Conservation (phyloP, 768 basidiomycete species). For the Boletus sp. region DNA sequence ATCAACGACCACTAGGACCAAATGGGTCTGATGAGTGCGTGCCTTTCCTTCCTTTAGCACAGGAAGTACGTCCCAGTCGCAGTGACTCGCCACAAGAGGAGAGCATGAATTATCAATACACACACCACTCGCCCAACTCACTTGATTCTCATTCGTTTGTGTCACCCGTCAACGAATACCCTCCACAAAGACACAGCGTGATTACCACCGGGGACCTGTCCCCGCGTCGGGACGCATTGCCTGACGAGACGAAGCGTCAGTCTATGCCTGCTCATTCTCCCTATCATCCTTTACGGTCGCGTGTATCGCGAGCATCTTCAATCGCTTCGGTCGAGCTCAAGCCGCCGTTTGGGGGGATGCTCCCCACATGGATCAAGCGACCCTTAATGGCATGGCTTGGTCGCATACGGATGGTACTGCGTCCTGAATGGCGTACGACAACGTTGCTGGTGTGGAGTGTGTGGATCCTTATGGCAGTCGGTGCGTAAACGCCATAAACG, state of each 20-base stretch:
- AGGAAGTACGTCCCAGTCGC: slow-evolving; percentile 22
- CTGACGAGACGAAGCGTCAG: slow-evolving; percentile 18
- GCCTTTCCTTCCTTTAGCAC: slow-evolving; percentile 24
- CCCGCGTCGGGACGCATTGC: slow-evolving; percentile 1
- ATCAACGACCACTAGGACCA: slow-evolving; percentile 32
- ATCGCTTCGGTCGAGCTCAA: slow-evolving; percentile 38
- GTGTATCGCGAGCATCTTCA: slow-evolving; percentile 37
- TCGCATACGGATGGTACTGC: slow-evolving; percentile 65
- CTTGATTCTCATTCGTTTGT: slow-evolving; percentile 26
- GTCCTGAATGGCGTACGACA: slow-evolving; percentile 72
- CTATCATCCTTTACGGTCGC: background rate
- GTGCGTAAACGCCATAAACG: slow-evolving; percentile 38
- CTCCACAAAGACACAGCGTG: slow-evolving; percentile 18
- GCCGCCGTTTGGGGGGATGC: slow-evolving; percentile 38
- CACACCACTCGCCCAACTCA: slow-evolving; percentile 27
- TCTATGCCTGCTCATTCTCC: background rate
- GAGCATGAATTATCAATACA: slow-evolving; percentile 28
- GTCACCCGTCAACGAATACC: slow-evolving; percentile 28
- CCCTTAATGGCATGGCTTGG: slow-evolving; percentile 69
- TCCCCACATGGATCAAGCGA: slow-evolving; percentile 54
- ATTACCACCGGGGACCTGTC: slow-evolving; percentile 35
- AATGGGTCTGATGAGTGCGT: slow-evolving; percentile 26
- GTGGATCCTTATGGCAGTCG: slow-evolving; percentile 80
- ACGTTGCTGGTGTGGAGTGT: slow-evolving; percentile 76
- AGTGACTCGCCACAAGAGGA: slow-evolving; percentile 19